Evolutionary conservation across 495 filamentous ascomycete genomes (phyloP).

Genomic region (Staphylotrichum longicolle): DNA sequence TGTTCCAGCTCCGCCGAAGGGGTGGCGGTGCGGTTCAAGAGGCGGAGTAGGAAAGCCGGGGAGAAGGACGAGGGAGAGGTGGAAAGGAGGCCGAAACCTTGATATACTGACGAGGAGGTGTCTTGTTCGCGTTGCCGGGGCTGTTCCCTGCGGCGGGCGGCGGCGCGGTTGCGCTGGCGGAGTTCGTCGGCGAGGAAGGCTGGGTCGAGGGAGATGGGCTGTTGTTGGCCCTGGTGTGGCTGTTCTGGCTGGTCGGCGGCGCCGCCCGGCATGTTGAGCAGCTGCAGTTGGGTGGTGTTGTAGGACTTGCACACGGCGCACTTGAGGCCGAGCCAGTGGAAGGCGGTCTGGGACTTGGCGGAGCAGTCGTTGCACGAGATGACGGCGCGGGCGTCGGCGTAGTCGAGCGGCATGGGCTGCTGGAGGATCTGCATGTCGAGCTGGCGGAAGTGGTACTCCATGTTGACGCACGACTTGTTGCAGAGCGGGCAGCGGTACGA

Average conservation of each 20-base stretch:
- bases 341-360: conserved; percentile 76
- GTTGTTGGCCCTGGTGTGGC: neutral
- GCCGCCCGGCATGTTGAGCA: conserved; percentile 41
- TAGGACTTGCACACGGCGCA: conserved; percentile 82
- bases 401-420: conserved; percentile 89
- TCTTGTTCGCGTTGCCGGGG: neutral
- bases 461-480: conserved; percentile 88
- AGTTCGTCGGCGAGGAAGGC: conserved; percentile 1
- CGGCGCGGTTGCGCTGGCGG: conserved; percentile 1
- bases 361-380: conserved; percentile 94
- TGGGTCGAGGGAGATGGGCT: conserved; percentile 9
- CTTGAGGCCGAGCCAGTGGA: conserved; percentile 93
- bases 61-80: conserved; percentile 16
- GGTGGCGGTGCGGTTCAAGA: conserved; percentile 6
- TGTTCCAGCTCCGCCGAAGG: neutral
- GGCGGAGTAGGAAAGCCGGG: conserved; percentile 3
- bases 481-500: conserved; percentile 96
- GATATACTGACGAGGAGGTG: neutral
- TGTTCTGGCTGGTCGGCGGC: neutral
- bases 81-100: conserved; percentile 1
- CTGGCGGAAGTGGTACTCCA: conserved; percentile 92
- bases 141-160: neutral
- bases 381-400: conserved; percentile 72
- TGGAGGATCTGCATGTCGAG: conserved; percentile 77
- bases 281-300: conserved; percentile 73